Conservation (phyloP, 805 yeast species). For the Metschnikowia amazonensis region DNA sequence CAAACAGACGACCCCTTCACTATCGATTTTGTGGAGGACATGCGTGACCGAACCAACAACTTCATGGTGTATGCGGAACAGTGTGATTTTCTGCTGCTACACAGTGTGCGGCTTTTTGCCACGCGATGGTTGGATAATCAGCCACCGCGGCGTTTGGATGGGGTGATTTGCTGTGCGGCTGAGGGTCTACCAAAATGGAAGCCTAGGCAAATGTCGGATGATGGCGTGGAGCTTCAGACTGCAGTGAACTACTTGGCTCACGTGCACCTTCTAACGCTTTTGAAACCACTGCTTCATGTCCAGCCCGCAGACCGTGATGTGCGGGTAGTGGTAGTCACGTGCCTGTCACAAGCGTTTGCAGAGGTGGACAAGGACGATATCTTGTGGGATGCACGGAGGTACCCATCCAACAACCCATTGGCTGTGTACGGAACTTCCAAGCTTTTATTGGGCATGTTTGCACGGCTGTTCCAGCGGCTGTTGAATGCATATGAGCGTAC, state of each 20-base stretch:
- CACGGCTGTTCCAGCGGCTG: constrained; percentile 71
- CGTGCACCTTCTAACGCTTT: constrained; percentile 71
- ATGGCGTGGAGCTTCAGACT: constrained; percentile 84
- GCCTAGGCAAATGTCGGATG: constrained; percentile 62
- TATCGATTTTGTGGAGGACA: constrained; percentile 71
- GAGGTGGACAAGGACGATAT: constrained; percentile 60
- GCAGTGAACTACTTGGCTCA: constrained; percentile 81
- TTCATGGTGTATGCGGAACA: constrained; percentile 84
- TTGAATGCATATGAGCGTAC: constrained; percentile 57
- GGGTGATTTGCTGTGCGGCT: constrained; percentile 83
- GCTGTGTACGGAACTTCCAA: constrained; percentile 79
- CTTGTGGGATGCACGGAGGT: constrained; percentile 55
- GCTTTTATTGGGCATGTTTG: constrained; percentile 68
- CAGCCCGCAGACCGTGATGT: constrained; percentile 97
- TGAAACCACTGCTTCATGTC: constrained; percentile 78
- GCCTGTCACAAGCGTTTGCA: constrained; percentile 75
- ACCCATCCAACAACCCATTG: constrained; percentile 65
- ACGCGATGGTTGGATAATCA: constrained; percentile 89
- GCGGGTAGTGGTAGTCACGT: constrained; percentile 71
- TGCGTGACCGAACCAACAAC: constrained; percentile 68
- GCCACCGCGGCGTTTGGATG: constrained; percentile 90
- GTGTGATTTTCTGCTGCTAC: constrained; percentile 72
- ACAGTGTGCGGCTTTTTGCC: constrained; percentile 82
- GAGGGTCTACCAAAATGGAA: constrained; percentile 69
- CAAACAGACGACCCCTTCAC: constrained; percentile 67